A percentile compares a stretch with the other conserved stretches of the same genome.
These are phyloP conservation scores for Lentinula lateritia DNA, from an alignment of 768 basidiomycete species.

Conservation along the genomic window DNA sequence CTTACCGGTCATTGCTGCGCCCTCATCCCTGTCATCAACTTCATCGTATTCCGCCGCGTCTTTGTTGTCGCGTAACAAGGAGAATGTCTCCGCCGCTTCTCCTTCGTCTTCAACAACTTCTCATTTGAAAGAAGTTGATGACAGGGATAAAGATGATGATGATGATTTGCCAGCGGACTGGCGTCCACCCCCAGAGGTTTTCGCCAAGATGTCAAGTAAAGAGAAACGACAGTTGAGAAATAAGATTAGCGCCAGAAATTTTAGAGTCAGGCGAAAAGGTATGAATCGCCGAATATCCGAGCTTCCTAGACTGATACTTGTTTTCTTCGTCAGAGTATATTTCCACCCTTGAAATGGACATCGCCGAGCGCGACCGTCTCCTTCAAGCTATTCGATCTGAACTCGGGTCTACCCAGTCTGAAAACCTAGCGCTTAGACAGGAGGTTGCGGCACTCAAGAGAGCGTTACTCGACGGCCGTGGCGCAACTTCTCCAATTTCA, in stretches of 20 bases:
- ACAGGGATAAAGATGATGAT: constrained; percentile 33
- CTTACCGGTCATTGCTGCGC: not conserved
- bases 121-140: not conserved
- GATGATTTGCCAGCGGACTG: constrained; percentile 69
- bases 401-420: constrained; percentile 70
- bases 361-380: constrained; percentile 86
- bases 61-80: not conserved
- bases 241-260: constrained; percentile 95
- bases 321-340: constrained; percentile 69
- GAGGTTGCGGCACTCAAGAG: constrained; percentile 74
- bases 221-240: constrained; percentile 95
- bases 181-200: constrained; percentile 87
- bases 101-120: not conserved
- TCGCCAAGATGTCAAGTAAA: constrained; percentile 91
- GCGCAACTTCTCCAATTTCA: constrained; percentile 13
- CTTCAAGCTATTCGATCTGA: constrained; percentile 85
- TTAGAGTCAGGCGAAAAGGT: constrained; percentile 94
- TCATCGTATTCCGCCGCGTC: not conserved
- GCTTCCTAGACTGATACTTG: not conserved
- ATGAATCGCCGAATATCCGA: not conserved
- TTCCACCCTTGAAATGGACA: constrained; percentile 86
- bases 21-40: constrained; percentile 5
- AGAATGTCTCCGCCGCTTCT: constrained; percentile 4
- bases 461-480: constrained; percentile 65
- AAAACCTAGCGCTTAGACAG: constrained; percentile 78